Evolutionary conservation across 805 yeast species (phyloP).

Genomic region (Millerozyma acaciae): DNA sequence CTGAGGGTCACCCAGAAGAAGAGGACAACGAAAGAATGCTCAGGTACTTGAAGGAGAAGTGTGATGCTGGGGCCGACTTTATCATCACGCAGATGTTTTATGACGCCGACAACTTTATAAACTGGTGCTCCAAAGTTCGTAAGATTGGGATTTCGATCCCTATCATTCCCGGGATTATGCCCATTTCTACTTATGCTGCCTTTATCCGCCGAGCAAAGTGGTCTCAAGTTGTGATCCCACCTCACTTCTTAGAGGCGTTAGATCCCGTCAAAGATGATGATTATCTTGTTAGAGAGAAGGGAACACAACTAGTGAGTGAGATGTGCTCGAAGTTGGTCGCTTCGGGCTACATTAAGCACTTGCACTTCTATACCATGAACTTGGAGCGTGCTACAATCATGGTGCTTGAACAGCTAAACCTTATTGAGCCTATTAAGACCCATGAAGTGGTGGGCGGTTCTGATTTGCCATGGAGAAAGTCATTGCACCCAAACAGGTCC

Average conservation of each 20-base stretch:
- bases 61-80: constrained; percentile 92
- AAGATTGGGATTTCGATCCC: constrained; percentile 76
- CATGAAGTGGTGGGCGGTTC: constrained; percentile 38
- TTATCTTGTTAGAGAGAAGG: constrained; percentile 77
- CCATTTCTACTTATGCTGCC: constrained; percentile 91
- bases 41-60: constrained; percentile 72
- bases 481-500: constrained; percentile 73
- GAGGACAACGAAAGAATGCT: constrained; percentile 45
- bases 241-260: constrained; percentile 60
- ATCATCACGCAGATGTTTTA: constrained; percentile 97
- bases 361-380: constrained; percentile 97
- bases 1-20: constrained; percentile 96
- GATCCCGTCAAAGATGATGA: constrained; percentile 90
- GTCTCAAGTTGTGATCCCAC: constrained; percentile 84
- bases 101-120: constrained; percentile 79
- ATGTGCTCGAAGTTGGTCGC: constrained; percentile 75
- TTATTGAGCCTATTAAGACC: constrained; percentile 44
- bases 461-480: constrained; percentile 84
- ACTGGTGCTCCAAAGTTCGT: constrained; percentile 74
- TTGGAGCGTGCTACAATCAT: constrained; percentile 86
- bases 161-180: constrained; percentile 97
- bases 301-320: constrained; percentile 75
- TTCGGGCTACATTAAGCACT: constrained; percentile 72
- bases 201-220: constrained; percentile 91
- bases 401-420: constrained; percentile 72